Percentiles rank a stretch among this genome's conserved stretches.
Evolutionary conservation across 805 yeast genomes (phyloP).

Genomic region (Cyberlindnera samutprakarnensis): DNA sequence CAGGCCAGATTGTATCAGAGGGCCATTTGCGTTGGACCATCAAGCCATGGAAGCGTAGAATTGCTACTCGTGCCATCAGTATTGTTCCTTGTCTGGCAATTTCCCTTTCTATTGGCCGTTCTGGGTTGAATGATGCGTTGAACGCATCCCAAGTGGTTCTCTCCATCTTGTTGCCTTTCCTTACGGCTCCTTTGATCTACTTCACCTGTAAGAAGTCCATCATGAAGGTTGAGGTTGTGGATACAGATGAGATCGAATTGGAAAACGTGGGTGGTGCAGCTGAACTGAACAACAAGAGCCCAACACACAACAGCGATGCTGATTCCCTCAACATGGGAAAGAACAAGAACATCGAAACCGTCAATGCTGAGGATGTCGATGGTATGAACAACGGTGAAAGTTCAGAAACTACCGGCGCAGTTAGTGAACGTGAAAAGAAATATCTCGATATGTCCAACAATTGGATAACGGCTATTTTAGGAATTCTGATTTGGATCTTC

Average conservation of each 20-base stretch:
- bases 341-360: too few species aligned
- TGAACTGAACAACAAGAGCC: too few species aligned
- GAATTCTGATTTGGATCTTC: slow-evolving; percentile 59
- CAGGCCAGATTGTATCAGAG: slow-evolving; percentile 89
- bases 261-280: too few species aligned
- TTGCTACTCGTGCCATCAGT: slow-evolving; percentile 70
- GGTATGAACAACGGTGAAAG: slow-evolving; percentile 9
- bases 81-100: slow-evolving; percentile 76
- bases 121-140: slow-evolving; percentile 64
- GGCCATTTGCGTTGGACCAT: slow-evolving; percentile 82
- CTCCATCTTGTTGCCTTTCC: slow-evolving; percentile 74
- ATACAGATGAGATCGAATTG: slow-evolving; percentile 4
- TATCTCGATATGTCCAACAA: slow-evolving; percentile 52
- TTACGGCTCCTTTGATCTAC: slow-evolving; percentile 78
- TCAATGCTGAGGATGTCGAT: too few species aligned
- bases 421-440: slow-evolving; percentile 4
- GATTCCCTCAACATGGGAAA: too few species aligned
- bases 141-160: slow-evolving; percentile 84
- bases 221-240: slow-evolving; percentile 49
- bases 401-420: too few species aligned
- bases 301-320: too few species aligned
- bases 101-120: slow-evolving; percentile 62
- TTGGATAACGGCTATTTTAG: slow-evolving; percentile 45
- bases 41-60: slow-evolving; percentile 72
- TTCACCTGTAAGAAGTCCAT: slow-evolving; percentile 65